These are phyloP conservation scores for Nyssa sinensis DNA, from an alignment of 148 eudicot species.

Conservation along the genomic window DNA sequence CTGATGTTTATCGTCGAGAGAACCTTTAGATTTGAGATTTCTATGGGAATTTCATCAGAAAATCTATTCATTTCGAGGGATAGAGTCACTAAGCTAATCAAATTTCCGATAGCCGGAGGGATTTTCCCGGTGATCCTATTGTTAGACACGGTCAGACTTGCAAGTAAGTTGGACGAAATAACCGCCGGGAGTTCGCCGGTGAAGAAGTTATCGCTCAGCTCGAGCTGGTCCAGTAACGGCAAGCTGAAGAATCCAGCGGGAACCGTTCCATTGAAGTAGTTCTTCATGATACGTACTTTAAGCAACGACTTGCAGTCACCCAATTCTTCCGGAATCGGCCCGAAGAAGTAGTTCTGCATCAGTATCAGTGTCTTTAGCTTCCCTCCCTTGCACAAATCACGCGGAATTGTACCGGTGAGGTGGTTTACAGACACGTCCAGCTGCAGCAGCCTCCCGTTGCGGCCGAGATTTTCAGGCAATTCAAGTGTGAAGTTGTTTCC, in stretches of 20 bases:
- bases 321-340: conserved; percentile 38
- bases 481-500: conserved; percentile 38
- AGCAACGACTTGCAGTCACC: conserved; percentile 37
- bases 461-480: conserved; percentile 48
- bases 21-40: conserved; percentile 25
- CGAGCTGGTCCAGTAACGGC: conserved; percentile 27
- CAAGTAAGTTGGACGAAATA: conserved; percentile 25
- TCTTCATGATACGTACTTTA: conserved; percentile 30
- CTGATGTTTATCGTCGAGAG: conserved; percentile 29
- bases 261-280: conserved; percentile 35
- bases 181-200: conserved; percentile 46
- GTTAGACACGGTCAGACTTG: conserved; percentile 30
- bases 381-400: conserved; percentile 35
- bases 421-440: conserved; percentile 41
- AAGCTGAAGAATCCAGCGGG: conserved; percentile 43
- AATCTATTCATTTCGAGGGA: conserved; percentile 34
- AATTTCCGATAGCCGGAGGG: conserved; percentile 32
- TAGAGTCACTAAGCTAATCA: conserved; percentile 24
- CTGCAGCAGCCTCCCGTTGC: conserved; percentile 23
- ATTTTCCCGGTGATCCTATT: conserved; percentile 41
- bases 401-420: conserved; percentile 43
- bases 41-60: conserved; percentile 44
- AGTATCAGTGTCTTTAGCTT: conserved; percentile 25
- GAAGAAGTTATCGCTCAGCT: conserved; percentile 40
- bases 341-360: conserved; percentile 40